A percentile compares a stretch with the other conserved stretches of the same genome.
Conservation (phyloP, 495 filamentous ascomycete genomes). For the Baudoinia panamericana region DNA sequence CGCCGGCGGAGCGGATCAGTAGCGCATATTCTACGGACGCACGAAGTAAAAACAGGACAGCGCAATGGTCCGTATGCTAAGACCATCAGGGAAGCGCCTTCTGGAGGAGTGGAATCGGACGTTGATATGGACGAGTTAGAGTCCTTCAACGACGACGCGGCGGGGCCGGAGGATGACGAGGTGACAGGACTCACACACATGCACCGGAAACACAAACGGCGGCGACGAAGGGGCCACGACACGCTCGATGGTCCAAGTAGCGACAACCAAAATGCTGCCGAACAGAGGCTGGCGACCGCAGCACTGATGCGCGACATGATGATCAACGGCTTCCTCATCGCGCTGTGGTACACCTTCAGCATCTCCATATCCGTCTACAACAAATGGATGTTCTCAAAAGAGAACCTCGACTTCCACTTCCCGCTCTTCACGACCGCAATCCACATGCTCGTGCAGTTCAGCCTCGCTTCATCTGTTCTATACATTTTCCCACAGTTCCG, state of each 20-base stretch:
- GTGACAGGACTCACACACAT: constrained; percentile 70
- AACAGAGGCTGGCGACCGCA: constrained; percentile 55
- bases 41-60: background rate
- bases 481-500: constrained; percentile 74
- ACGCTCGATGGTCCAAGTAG: constrained; percentile 54
- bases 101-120: constrained; percentile 27
- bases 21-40: background rate
- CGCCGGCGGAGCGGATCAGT: constrained; percentile 4
- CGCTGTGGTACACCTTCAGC: constrained; percentile 78
- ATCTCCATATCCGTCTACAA: constrained; percentile 96
- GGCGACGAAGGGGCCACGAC: constrained; percentile 52
- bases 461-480: constrained; percentile 63
- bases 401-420: constrained; percentile 78
- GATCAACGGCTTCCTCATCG: constrained; percentile 64
- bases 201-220: constrained; percentile 52
- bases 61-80: background rate
- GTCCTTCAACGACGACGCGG: constrained; percentile 60
- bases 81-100: constrained; percentile 1
- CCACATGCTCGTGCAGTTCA: constrained; percentile 96
- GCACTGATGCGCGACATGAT: constrained; percentile 53
- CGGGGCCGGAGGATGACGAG: constrained; percentile 83
- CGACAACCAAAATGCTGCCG: constrained; percentile 33
- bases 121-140: constrained; percentile 44
- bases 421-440: constrained; percentile 90
- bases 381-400: constrained; percentile 97